Base-by-base conservation (phyloP, 371 early-diverging fungal species). In the Mucor saturninus region DNA sequence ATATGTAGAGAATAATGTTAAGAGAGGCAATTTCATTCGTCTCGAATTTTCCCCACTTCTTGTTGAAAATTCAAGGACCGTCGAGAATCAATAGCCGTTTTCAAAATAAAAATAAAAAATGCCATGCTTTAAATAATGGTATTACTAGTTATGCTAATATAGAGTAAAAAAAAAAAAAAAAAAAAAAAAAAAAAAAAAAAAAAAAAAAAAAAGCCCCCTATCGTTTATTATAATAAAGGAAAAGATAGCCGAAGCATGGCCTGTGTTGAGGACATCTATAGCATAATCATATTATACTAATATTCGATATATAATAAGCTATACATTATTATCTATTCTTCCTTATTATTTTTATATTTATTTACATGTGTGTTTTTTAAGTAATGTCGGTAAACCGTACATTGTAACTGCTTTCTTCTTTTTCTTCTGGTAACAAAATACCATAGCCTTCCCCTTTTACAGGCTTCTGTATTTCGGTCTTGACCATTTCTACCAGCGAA, bases 361-460 rank as follows among this genome's bases (percentile, higher is more conserved):
- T 35, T 52, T 42, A 42, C 10, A 10, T 52, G 3, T 52, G 29
- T 52, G 32, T 52, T n/a, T 42, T 42, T 7, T 56, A 43, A 21
- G 29, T 45, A 0, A 45, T 56, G 56, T 31, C n/a, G 30, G 45
- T 56, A 31, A 56, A 56, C 0, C n/a, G 56, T 14, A 56, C 6
- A 56, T 21, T 2, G n/a, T 31, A 56, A 13, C 14, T 31, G 6
- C 31, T 56, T 52, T 53, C 53, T 0, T 53, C 43, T 60, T 52
- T 53, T 60, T 52, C 53, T 15, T 52, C 53, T n/a, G 61, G 61
- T 3, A 60, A 53, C 40, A 60, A 31, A 14, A 60, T 53, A 29
- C 53, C 61, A 40, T 60, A 60, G 15, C 53, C 61, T 43, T 39
- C 53, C 4, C 61, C 61, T 28, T 60, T 60, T 31, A 53, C 53